Percentiles rank a stretch among this genome's conserved stretches.
These are phyloP conservation scores for Nepenthes mirabilis DNA, from an alignment of 148 eudicot species.

Conservation along the genomic window DNA sequence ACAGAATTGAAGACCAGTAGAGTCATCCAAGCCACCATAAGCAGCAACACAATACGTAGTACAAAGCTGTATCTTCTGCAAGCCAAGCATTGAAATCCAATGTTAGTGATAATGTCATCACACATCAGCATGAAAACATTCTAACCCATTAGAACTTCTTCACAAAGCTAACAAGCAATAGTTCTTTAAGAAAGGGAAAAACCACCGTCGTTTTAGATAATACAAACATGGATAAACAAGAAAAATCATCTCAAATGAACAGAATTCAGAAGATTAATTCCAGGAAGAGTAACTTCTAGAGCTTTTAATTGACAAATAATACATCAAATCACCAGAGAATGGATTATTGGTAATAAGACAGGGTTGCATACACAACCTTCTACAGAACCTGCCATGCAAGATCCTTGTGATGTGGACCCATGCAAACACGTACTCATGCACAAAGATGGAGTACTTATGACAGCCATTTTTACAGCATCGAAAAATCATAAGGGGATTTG, in stretches of 20 bases:
- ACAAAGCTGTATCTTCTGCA: conserved; percentile 73
- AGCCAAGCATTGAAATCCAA: conserved; percentile 3
- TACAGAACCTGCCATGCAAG: too few relatives aligned
- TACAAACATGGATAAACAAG: neutral
- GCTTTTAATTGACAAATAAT: neutral
- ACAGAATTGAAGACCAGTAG: conserved; percentile 74
- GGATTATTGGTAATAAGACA: too few relatives aligned
- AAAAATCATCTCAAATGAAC: conserved; percentile 2
- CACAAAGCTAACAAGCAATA: neutral
- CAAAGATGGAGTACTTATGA: too few relatives aligned
- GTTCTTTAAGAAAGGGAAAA: neutral
- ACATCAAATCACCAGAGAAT: too few relatives aligned
- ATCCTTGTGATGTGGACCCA: too few relatives aligned
- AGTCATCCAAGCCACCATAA: conserved; percentile 97
- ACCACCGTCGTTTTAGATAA: neutral
- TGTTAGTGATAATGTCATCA: neutral
- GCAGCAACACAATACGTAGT: conserved; percentile 65
- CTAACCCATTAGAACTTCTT: neutral
- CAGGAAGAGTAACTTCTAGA: neutral
- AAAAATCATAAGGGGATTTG: too few relatives aligned
- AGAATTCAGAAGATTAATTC: neutral
- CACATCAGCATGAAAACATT: neutral
- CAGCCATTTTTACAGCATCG: too few relatives aligned
- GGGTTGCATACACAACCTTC: too few relatives aligned
- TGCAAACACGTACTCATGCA: too few relatives aligned